phyloP scores from a whole-genome alignment of 2,329 filamentous ascomycete species.

The Malbranchea cinnamomea region DNA sequence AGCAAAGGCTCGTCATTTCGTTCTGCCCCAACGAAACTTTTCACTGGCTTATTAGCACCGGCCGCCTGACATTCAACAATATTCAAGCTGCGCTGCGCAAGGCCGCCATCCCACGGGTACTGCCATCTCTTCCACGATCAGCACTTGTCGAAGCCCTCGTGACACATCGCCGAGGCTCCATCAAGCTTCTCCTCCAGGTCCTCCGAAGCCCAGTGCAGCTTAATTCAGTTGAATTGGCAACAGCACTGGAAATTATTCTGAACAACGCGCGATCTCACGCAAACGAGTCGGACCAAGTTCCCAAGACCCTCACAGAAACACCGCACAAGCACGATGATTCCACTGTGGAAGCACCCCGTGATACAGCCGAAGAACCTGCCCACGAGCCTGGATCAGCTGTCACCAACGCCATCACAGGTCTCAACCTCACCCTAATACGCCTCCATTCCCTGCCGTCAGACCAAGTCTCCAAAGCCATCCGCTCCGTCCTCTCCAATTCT shows the following conservation, averaged over 20 bases:
- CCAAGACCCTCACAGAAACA: slow-evolving; percentile 18
- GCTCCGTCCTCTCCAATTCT: slow-evolving; percentile 23
- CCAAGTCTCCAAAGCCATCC: slow-evolving; percentile 20
- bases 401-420: slow-evolving; percentile 22
- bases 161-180: slow-evolving; percentile 23
- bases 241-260: slow-evolving; percentile 25
- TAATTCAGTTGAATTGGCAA: slow-evolving; percentile 24
- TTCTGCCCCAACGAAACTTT: slow-evolving; percentile 26
- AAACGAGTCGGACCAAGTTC: slow-evolving; percentile 19
- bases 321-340: slow-evolving; percentile 10
- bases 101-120: slow-evolving; percentile 18
- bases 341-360: slow-evolving; percentile 6
- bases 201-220: slow-evolving; percentile 22
- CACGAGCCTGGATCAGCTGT: background rate
- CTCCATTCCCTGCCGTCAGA: slow-evolving; percentile 21
- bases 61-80: slow-evolving; percentile 24
- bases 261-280: slow-evolving; percentile 23
- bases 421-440: slow-evolving; percentile 24
- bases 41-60: slow-evolving; percentile 26
- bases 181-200: slow-evolving; percentile 23
- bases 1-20: slow-evolving; percentile 17
- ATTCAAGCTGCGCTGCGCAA: slow-evolving; percentile 26
- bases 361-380: slow-evolving; percentile 9
- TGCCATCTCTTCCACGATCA: slow-evolving; percentile 24
- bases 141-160: slow-evolving; percentile 26